Evolutionary conservation across 1,284 basidiomycete genomes (phyloP), one percentile per base, ranked within the genome.

Genomic region (Peniophora sp.): DNA sequence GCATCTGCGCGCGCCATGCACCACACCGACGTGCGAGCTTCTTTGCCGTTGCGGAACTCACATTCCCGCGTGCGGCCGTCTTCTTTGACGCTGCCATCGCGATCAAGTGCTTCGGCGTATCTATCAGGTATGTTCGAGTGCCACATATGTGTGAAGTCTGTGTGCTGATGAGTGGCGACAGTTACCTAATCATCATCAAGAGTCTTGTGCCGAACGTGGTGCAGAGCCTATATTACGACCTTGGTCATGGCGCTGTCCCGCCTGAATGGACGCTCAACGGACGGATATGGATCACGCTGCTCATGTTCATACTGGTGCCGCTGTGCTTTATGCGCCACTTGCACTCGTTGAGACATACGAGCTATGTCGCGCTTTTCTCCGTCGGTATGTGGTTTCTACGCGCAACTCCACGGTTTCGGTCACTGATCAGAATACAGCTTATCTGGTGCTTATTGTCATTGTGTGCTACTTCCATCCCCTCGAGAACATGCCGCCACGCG

Each of bases 21-120:
- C 76, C 78, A 11, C 85, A 89, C 55, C 73, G 89, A 43, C 82
- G 79, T 35, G 77, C 93, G 10, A 94, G 91, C 23, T 97, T 97
- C 69, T 94, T 93, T 59, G 84, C 89, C 34, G 75, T 97, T 17
- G 80, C 92, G 1, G 76, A 87, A 58, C 70, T 97, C 55, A 94
- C 94, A 0, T 96, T 92, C 61, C 92, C 92, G 17, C 77, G 73
- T 35, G 88, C 87, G 0, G 87, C 89, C 0, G 74, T 91, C 50
- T 89, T 91, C 65, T 93, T 96, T 60, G 92, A 99, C 67, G 79
- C 85, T 2, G 95, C 96, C 6, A 97, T 99, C 60, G 95, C 94
- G 2, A 86, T 89, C 65, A 97, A 97, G 66, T 97, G 93, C 66
- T 96, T 96, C 64, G 97, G 97, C 27, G 97, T 99, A 8, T 94